These are phyloP conservation scores for Epithemia pelagica DNA, from an alignment of 108 stramenopile genomes.

Conservation along the genomic window DNA sequence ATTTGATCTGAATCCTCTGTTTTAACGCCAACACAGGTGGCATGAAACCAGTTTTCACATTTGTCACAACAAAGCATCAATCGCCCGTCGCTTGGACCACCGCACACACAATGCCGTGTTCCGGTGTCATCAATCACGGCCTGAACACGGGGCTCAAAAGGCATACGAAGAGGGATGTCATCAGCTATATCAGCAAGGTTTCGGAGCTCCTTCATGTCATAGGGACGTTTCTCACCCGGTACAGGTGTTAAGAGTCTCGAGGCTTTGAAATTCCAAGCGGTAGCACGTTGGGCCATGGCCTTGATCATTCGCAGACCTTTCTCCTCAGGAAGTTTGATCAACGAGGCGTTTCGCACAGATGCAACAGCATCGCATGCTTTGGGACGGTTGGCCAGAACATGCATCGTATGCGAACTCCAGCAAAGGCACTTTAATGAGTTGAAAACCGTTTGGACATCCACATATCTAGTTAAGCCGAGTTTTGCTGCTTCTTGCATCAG, in stretches of 20 bases:
- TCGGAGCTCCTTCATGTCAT: conserved; percentile 31
- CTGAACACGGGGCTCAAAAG: conserved; percentile 35
- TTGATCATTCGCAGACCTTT: conserved; percentile 57
- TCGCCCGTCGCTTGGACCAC: conserved; percentile 75
- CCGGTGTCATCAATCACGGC: conserved; percentile 62
- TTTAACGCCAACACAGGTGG: conserved; percentile 58
- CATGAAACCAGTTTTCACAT: conserved; percentile 86
- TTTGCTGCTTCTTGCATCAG: conserved; percentile 33
- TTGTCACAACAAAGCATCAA: conserved; percentile 82
- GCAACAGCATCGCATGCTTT: conserved; percentile 35
- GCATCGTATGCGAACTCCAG: conserved; percentile 51
- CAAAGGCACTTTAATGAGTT: conserved; percentile 54
- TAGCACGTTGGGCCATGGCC: conserved; percentile 43
- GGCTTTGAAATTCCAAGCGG: conserved; percentile 48
- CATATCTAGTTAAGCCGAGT: conserved; percentile 43
- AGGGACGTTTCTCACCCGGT: conserved; percentile 36
- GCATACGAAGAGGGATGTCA: conserved; percentile 44
- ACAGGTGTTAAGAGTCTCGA: conserved; percentile 47
- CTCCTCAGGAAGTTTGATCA: conserved; percentile 53
- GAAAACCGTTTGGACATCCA: conserved; percentile 40
- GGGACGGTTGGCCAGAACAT: conserved; percentile 41
- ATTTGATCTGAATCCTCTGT: conserved; percentile 28
- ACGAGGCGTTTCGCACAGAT: conserved; percentile 32
- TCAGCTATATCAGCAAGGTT: conserved; percentile 30
- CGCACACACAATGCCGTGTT: conserved; percentile 55